Conservation (phyloP, 1,284 basidiomycete genomes). For the Cutaneotrichosporon sp. region DNA sequence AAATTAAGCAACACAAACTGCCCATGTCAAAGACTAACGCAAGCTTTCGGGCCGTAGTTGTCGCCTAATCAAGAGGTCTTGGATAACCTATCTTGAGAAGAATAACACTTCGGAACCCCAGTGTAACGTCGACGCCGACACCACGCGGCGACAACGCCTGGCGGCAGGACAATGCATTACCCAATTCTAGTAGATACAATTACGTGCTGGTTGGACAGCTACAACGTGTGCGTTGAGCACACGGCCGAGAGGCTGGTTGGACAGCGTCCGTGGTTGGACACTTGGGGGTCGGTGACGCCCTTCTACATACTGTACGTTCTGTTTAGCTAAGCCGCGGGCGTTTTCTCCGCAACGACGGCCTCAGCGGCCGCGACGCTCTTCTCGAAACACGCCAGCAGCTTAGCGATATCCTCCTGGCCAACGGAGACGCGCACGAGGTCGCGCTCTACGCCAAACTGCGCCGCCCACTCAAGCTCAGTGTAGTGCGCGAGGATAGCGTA, state of each 20-base stretch:
- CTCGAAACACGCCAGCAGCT: conserved; percentile 60
- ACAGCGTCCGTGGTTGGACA: conserved; percentile 4
- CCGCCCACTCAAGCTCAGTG: conserved; percentile 86
- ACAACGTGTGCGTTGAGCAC: conserved; percentile 1
- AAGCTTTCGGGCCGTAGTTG: too few relatives aligned
- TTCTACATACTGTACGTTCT: too few relatives aligned
- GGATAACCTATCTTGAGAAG: too few relatives aligned
- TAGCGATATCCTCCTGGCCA: conserved; percentile 73
- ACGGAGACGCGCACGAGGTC: conserved; percentile 83
- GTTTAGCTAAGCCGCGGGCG: too few relatives aligned
- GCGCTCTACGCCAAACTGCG: conserved; percentile 73
- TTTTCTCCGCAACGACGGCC: conserved; percentile 8
- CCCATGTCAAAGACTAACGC: too few relatives aligned
- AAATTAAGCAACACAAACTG: too few relatives aligned
- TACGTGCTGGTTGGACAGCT: conserved; percentile 7
- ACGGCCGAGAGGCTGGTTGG: not conserved
- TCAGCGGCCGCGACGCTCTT: conserved; percentile 58
- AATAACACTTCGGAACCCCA: too few relatives aligned
- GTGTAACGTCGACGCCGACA: too few relatives aligned
- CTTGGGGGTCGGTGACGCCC: not conserved
- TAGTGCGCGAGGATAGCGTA: conserved; percentile 94
- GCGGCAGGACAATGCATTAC: not conserved
- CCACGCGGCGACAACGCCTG: too few relatives aligned
- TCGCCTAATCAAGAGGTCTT: too few relatives aligned
- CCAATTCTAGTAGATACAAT: conserved; percentile 3